Base-by-base conservation (phyloP, 2,329 filamentous ascomycete species). In the Aspergillus nomiae region DNA sequence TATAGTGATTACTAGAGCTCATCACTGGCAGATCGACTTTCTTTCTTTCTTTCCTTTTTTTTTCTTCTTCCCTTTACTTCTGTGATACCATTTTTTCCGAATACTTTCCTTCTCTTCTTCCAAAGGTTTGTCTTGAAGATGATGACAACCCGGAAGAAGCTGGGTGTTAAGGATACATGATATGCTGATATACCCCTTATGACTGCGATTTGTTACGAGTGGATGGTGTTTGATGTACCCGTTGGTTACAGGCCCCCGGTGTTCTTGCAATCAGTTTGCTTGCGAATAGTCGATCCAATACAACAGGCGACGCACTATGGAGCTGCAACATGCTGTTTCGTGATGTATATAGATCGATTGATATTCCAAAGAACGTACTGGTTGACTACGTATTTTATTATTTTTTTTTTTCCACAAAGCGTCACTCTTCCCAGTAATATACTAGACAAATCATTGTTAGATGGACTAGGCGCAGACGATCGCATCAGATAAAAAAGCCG, bases 171-270 rank as follows among this genome's bases (percentile, higher is more conserved):
- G 67, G 55, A 66, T 68, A 69, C 66, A 56, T 62, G 61, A 48
- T 56, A 45, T 51, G 51, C 56, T 62, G 64, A 69, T 73, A 76
- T 76, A 76, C 72, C 73, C 74, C 72, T 62, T 68, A 74, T 59
- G 61, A 69, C 53, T 61, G 28, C 53, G 59, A 60, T 65, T 67
- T 67, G 59, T 70, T 66, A 77, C 62, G 74, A 77, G 69, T 73
- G 74, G 67, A 76, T 69, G 73, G 67, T 41, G 21, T 54, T 21
- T 28, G n/a, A 34, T 54, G 2, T 28, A 28, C 26, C 32, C 11
- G 5, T 53, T 53, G n/a, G 28, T 11, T 21, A 32, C 12, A 4
- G 14, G 26, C 14, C n/a, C 19, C 26, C 8, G 30, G 46, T 30
- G 26, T 30, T 9, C 10, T 30, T 51, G 46, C 26, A 16, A 32